Percentiles rank a stretch among this genome's conserved stretches.
These are phyloP conservation scores for Blastomyces emzantsi DNA, from an alignment of 2,329 filamentous ascomycete species.

Conservation along the genomic window DNA sequence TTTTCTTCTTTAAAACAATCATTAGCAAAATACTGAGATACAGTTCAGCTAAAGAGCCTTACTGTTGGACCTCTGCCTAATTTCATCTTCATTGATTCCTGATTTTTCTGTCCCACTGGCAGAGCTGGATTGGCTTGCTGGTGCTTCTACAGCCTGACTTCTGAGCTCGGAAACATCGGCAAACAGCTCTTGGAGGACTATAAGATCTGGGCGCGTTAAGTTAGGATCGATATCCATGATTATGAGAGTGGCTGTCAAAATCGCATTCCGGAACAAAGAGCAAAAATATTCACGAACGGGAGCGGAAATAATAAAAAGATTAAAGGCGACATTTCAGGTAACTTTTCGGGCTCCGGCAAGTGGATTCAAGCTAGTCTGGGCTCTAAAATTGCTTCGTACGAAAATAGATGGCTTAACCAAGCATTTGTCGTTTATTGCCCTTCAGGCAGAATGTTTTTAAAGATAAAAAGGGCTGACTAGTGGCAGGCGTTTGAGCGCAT, in stretches of 20 bases:
- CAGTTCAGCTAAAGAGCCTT: background rate
- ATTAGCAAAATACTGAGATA: background rate
- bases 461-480: background rate
- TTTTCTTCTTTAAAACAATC: background rate
- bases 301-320: background rate
- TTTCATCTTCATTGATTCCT: background rate
- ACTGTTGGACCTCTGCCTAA: conserved; percentile 1
- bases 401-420: background rate
- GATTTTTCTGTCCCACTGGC: background rate
- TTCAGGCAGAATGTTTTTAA: background rate
- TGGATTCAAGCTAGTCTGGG: background rate
- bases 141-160: conserved; percentile 6
- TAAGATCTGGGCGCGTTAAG: conserved; percentile 31
- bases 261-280: background rate
- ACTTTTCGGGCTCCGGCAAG: background rate
- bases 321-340: background rate
- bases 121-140: conserved; percentile 3
- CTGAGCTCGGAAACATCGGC: conserved; percentile 21
- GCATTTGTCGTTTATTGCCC: no score
- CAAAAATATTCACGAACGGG: background rate
- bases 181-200: conserved; percentile 34
- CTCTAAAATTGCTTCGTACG: background rate
- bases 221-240: conserved; percentile 8
- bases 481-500: background rate
- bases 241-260: background rate